Conservation (phyloP, 441 rosid species). For the Pelargonium fulgidum region DNA sequence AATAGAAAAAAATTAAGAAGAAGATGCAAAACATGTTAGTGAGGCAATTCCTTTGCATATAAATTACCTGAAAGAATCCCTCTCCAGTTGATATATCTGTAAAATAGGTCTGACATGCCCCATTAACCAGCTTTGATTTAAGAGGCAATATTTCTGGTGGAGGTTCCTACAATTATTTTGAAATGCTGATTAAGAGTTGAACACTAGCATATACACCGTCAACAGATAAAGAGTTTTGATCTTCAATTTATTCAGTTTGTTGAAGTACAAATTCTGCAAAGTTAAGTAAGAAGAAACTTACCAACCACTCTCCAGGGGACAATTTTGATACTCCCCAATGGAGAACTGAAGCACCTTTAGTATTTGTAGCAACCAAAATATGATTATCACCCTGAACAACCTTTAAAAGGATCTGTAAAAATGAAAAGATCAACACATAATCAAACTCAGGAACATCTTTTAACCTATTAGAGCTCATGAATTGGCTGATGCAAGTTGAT, state of each 20-base stretch:
- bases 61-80: slow-evolving; percentile 48
- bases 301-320: slow-evolving; percentile 56
- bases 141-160: slow-evolving; percentile 54
- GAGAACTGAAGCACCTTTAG: slow-evolving; percentile 46
- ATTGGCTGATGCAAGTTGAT: not conserved
- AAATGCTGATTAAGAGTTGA: slow-evolving; percentile 4
- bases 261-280: slow-evolving; percentile 4
- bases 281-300: slow-evolving; percentile 27
- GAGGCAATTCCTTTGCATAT: not conserved
- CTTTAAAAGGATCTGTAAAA: slow-evolving; percentile 39
- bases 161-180: slow-evolving; percentile 36
- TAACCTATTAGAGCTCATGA: slow-evolving; percentile 5
- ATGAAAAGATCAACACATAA: slow-evolving; percentile 9
- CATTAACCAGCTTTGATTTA: slow-evolving; percentile 46
- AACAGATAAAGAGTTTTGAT: not conserved
- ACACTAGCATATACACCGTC: not conserved
- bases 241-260: slow-evolving; percentile 5
- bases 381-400: slow-evolving; percentile 34
- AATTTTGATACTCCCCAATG: slow-evolving; percentile 60
- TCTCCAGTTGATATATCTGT: slow-evolving; percentile 32
- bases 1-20: slow-evolving; percentile 8
- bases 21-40: not conserved
- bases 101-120: slow-evolving; percentile 64
- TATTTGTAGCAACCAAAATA: slow-evolving; percentile 43
- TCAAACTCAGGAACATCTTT: not conserved